Evolutionary conservation across 129 eudicot genomes (phyloP).

Genomic region (Mikania micrantha): DNA sequence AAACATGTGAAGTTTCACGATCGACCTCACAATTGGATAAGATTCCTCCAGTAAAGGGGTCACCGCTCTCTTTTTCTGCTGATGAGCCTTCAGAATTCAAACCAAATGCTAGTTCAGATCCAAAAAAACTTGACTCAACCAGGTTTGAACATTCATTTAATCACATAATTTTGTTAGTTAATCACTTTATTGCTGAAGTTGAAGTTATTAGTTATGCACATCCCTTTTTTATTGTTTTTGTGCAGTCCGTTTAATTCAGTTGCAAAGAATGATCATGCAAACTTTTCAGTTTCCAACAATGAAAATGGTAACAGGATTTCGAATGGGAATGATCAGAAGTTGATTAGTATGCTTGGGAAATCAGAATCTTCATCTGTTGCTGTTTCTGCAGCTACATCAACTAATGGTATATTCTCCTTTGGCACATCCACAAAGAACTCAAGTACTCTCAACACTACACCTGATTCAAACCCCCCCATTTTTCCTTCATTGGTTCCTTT

Average conservation of each 20-base stretch:
- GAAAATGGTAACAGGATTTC: constrained; percentile 19
- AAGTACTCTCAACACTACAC: constrained; percentile 6
- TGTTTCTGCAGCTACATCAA: constrained; percentile 16
- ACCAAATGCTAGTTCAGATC: constrained; percentile 10
- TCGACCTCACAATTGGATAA: constrained; percentile 19
- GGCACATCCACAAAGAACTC: constrained; percentile 11
- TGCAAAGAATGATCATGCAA: constrained; percentile 11
- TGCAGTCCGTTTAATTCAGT: constrained; percentile 34
- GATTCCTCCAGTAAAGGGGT: constrained; percentile 17
- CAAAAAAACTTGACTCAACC: constrained; percentile 15
- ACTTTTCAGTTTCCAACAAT: constrained; percentile 14
- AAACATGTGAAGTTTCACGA: constrained; percentile 8
- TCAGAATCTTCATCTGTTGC: constrained; percentile 14
- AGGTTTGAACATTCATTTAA: constrained; percentile 22
- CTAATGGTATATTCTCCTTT: constrained; percentile 15
- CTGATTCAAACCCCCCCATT: constrained; percentile 7
- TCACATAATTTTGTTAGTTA: background rate
- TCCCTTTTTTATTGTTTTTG: constrained; percentile 5
- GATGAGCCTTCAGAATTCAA: constrained; percentile 12
- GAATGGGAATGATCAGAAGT: constrained; percentile 15
- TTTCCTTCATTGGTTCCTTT: constrained; percentile 18
- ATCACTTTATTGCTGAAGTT: background rate
- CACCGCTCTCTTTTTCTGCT: constrained; percentile 25
- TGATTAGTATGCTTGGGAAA: constrained; percentile 12
- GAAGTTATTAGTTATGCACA: background rate